A percentile compares a stretch with the other conserved stretches of the same genome.
Evolutionary conservation across 768 basidiomycete genomes (phyloP).

Genomic region (Mycena metata): DNA sequence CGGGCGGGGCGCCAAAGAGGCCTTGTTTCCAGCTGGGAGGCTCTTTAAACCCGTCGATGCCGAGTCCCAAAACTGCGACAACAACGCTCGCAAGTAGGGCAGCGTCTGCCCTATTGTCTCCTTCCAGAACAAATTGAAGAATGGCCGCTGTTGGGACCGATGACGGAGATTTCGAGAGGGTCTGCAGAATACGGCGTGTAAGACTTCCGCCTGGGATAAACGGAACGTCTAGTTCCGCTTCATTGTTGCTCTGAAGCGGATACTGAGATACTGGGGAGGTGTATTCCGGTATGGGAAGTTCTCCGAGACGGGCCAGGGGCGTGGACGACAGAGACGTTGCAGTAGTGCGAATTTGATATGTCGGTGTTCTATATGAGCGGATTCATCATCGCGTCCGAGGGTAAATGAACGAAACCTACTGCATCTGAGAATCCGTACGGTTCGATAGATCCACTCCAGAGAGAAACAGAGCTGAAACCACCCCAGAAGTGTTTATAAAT

Average conservation of each 20-base stretch:
- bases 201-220: conserved; percentile 88
- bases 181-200: conserved; percentile 72
- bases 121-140: conserved; percentile 84
- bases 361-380: conserved; percentile 66
- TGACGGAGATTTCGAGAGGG: conserved; percentile 62
- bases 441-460: conserved; percentile 83
- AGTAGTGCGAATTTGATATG: conserved; percentile 63
- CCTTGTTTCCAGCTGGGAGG: conserved; percentile 78
- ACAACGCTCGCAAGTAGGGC: conserved; percentile 68
- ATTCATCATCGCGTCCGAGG: neutral
- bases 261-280: conserved; percentile 61
- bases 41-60: conserved; percentile 48
- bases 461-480: conserved; percentile 71
- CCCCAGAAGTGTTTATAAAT: conserved; percentile 66
- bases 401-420: conserved; percentile 57
- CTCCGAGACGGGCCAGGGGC: conserved; percentile 57
- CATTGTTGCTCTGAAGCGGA: conserved; percentile 40
- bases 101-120: conserved; percentile 85
- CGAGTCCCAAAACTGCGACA: conserved; percentile 60
- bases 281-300: conserved; percentile 68
- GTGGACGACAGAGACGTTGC: conserved; percentile 60
- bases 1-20: conserved; percentile 80
- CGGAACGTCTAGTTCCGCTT: conserved; percentile 58
- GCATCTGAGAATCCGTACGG: conserved; percentile 83
- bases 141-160: conserved; percentile 69